Percentiles rank a stretch among this genome's conserved stretches.
These are phyloP conservation scores for Tylopilus cervinicoccineus DNA, from an alignment of 768 basidiomycete species.

Conservation along the genomic window DNA sequence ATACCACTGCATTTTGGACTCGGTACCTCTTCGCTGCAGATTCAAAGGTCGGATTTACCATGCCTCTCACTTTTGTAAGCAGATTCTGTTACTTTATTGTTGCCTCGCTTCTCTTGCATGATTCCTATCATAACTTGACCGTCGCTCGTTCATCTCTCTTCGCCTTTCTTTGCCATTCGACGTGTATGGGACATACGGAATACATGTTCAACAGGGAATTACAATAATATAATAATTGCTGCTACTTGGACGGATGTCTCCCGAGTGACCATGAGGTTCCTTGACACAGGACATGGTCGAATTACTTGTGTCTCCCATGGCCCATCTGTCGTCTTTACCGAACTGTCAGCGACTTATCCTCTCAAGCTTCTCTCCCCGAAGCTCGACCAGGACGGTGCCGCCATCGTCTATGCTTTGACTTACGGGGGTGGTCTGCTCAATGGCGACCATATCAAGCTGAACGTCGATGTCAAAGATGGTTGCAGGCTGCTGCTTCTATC, in stretches of 20 bases:
- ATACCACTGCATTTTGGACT: conserved; percentile 19
- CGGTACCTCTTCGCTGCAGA: conserved; percentile 16
- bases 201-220: conserved; percentile 29
- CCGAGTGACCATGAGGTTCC: conserved; percentile 1
- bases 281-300: conserved; percentile 48
- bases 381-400: conserved; percentile 45
- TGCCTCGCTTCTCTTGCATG: conserved; percentile 23
- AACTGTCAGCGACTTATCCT: conserved; percentile 79
- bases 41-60: conserved; percentile 18
- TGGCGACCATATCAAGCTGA: conserved; percentile 69
- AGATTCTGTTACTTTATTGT: conserved; percentile 25
- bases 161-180: conserved; percentile 22
- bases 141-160: conserved; percentile 21
- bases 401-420: conserved; percentile 72
- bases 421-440: conserved; percentile 93
- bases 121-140: conserved; percentile 25
- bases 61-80: conserved; percentile 28
- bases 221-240: conserved; percentile 21
- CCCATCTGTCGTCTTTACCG: conserved; percentile 58
- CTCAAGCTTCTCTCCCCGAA: conserved; percentile 83
- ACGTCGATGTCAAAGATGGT: conserved; percentile 53
- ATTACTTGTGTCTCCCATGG: conserved; percentile 54
- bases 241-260: not conserved
- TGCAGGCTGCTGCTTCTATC: conserved; percentile 73
- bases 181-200: conserved; percentile 37